Evolutionary conservation across 2,329 filamentous ascomycete species (phyloP).

Genomic region (Aspergillus glaucus): DNA sequence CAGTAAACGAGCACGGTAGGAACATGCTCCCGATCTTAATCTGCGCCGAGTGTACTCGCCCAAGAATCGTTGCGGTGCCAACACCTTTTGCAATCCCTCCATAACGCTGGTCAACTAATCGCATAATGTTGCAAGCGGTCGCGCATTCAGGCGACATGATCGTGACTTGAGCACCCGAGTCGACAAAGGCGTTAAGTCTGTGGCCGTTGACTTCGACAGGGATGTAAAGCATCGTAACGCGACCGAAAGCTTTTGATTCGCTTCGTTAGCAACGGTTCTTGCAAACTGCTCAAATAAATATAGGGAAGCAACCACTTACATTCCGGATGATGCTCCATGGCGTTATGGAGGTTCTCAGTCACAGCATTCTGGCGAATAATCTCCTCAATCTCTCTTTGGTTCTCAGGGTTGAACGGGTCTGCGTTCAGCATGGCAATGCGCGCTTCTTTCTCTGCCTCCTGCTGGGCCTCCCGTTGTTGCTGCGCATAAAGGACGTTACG

Average conservation of each 20-base stretch:
- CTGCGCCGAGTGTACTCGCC: slow-evolving; percentile 88
- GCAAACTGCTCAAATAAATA: neutral
- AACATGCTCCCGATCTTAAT: slow-evolving; percentile 87
- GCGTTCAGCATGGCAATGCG: slow-evolving; percentile 82
- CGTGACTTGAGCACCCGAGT: slow-evolving; percentile 94
- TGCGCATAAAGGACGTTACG: slow-evolving; percentile 63
- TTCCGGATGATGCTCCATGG: slow-evolving; percentile 95
- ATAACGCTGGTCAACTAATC: slow-evolving; percentile 86
- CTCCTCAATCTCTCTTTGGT: slow-evolving; percentile 88
- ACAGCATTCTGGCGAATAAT: slow-evolving; percentile 94
- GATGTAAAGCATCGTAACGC: slow-evolving; percentile 94
- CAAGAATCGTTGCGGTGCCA: slow-evolving; percentile 88
- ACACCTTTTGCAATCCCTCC: slow-evolving; percentile 89
- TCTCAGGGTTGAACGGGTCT: slow-evolving; percentile 89
- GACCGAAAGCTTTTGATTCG: slow-evolving; percentile 66
- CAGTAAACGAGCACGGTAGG: slow-evolving; percentile 91
- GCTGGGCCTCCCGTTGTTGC: slow-evolving; percentile 63
- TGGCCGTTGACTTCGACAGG: slow-evolving; percentile 90
- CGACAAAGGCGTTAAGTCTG: slow-evolving; percentile 90
- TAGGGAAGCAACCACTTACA: slow-evolving; percentile 51
- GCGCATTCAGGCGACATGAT: slow-evolving; percentile 97
- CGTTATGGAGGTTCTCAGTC: slow-evolving; percentile 91
- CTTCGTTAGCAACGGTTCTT: slow-evolving; percentile 1
- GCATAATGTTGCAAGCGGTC: slow-evolving; percentile 90
- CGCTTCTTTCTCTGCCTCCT: slow-evolving; percentile 69